Conservation (phyloP, 768 basidiomycete genomes). For the Tulasnella sp. region DNA sequence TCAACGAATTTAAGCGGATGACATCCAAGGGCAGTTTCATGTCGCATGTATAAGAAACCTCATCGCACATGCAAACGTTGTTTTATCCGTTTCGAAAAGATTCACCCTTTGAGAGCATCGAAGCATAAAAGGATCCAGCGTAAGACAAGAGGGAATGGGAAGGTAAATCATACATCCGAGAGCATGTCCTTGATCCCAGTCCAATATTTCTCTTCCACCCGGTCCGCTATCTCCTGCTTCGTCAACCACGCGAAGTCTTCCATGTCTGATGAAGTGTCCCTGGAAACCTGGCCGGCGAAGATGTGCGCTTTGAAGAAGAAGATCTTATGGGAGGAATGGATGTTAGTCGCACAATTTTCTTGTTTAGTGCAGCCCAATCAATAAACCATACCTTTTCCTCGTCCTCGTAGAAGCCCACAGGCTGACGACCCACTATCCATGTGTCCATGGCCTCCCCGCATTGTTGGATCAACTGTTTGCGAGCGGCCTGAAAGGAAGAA, state of each 20-base stretch:
- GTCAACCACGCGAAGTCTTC: constrained; percentile 89
- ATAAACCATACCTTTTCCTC: constrained; percentile 1
- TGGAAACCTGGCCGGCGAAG: constrained; percentile 71
- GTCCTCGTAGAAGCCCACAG: constrained; percentile 64
- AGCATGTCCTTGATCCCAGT: constrained; percentile 64
- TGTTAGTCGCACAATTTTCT: not conserved
- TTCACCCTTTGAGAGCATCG: too few relatives aligned
- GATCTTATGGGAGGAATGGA: constrained; percentile 36
- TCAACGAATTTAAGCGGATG: too few relatives aligned
- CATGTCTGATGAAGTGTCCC: constrained; percentile 36
- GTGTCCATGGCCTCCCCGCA: constrained; percentile 81
- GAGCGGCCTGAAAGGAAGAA: constrained; percentile 48
- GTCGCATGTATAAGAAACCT: too few relatives aligned
- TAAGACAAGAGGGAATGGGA: too few relatives aligned
- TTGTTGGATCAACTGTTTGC: constrained; percentile 53
- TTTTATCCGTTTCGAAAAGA: too few relatives aligned
- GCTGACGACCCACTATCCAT: constrained; percentile 87
- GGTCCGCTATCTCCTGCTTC: constrained; percentile 72
- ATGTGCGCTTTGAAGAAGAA: constrained; percentile 96
- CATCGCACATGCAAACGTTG: too few relatives aligned
- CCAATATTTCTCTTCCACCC: constrained; percentile 67
- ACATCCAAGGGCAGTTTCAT: too few relatives aligned
- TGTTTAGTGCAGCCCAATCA: not conserved
- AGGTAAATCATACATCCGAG: constrained; percentile 36
- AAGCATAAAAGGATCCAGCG: too few relatives aligned